A percentile compares a stretch with the other conserved stretches of the same genome.
Conservation (phyloP, 2,329 filamentous ascomycete species). For the Onygenales sp. region DNA sequence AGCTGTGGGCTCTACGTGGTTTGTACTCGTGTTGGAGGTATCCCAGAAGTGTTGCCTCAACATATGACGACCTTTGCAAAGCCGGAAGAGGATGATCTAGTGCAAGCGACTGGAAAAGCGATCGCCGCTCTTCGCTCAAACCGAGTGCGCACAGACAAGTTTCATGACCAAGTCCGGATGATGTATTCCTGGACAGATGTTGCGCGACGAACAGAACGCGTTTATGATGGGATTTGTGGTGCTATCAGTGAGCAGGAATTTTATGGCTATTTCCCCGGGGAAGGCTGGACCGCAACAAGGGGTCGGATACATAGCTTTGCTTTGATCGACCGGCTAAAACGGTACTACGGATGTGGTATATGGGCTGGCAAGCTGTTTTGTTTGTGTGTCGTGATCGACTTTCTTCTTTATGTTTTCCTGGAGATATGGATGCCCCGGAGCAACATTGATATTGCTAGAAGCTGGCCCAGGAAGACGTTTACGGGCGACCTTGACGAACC, state of each 20-base stretch:
- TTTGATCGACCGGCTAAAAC: constrained; percentile 85
- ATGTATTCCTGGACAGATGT: constrained; percentile 99
- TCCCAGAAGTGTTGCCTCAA: constrained; percentile 86
- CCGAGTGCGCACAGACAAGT: constrained; percentile 80
- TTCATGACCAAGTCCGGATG: constrained; percentile 92
- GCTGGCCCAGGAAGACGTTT: constrained; percentile 74
- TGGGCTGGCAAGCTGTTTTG: constrained; percentile 98
- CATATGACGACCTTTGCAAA: constrained; percentile 98
- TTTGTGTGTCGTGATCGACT: constrained; percentile 87
- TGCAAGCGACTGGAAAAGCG: constrained; percentile 77
- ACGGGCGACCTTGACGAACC: not conserved
- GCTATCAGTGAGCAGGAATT: constrained; percentile 79
- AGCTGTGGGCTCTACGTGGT: constrained; percentile 95
- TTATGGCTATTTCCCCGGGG: constrained; percentile 67
- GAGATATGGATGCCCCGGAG: constrained; percentile 80
- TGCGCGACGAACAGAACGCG: constrained; percentile 81
- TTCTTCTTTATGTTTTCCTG: constrained; percentile 76
- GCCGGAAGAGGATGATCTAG: constrained; percentile 91
- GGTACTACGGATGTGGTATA: constrained; percentile 95
- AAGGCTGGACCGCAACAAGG: constrained; percentile 60
- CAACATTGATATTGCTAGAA: constrained; percentile 77
- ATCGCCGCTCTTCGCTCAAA: constrained; percentile 79
- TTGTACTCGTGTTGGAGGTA: constrained; percentile 90
- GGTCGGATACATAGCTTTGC: constrained; percentile 75
- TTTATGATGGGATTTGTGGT: constrained; percentile 88